phyloP scores from a whole-genome alignment of 2,329 filamentous ascomycete genomes.

The Grosmannia clavigera region DNA sequence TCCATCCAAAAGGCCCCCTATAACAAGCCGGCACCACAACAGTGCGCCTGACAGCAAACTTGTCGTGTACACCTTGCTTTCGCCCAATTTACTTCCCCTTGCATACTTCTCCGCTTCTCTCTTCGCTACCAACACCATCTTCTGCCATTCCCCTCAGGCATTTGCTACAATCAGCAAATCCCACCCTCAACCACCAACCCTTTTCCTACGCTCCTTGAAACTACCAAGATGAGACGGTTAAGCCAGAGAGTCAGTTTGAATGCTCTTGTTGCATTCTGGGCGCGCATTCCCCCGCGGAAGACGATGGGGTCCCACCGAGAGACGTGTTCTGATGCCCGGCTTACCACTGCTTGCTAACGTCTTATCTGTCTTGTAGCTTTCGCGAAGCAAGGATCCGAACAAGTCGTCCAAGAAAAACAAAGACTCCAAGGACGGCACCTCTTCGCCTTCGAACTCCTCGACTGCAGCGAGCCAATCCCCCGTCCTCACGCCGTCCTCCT shows the following conservation, averaged over 20 bases:
- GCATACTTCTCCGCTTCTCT: background rate
- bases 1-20: background rate
- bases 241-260: constrained; percentile 74
- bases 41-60: background rate
- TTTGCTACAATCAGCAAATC: background rate
- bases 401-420: constrained; percentile 73
- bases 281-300: background rate
- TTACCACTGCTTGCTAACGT: background rate
- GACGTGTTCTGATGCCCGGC: background rate
- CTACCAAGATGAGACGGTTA: constrained; percentile 73
- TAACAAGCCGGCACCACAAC: background rate
- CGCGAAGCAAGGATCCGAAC: constrained; percentile 73
- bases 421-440: constrained; percentile 61
- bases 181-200: background rate
- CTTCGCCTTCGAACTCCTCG: constrained; percentile 59
- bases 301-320: background rate
- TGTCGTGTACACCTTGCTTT: background rate
- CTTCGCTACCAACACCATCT: background rate
- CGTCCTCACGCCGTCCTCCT: constrained; percentile 70
- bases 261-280: constrained; percentile 9
- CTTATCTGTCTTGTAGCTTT: constrained; percentile 51
- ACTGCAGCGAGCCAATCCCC: constrained; percentile 43
- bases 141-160: background rate
- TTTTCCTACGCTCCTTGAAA: background rate
- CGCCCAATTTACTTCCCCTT: background rate